These are phyloP conservation scores for Kazachstania psychrophila DNA, from an alignment of 805 yeast species.

Conservation along the genomic window DNA sequence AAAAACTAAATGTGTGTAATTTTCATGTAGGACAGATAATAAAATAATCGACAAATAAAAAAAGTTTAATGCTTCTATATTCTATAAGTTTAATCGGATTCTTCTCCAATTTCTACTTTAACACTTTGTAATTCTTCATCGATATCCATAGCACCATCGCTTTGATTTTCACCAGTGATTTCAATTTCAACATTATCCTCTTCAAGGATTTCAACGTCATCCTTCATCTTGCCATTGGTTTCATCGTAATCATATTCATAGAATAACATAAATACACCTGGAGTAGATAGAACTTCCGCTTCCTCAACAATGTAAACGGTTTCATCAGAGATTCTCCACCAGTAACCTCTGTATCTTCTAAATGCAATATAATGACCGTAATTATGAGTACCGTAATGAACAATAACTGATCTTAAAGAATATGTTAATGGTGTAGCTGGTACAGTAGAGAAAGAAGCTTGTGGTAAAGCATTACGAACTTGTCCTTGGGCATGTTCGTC, in stretches of 20 bases:
- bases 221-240: conserved; percentile 24
- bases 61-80: no score
- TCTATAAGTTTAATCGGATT: no score
- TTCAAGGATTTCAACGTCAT: conserved; percentile 16
- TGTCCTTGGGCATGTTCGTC: conserved; percentile 3
- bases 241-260: conserved; percentile 52
- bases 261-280: conserved; percentile 88
- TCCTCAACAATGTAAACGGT: conserved; percentile 73
- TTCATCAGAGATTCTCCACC: conserved; percentile 97
- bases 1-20: no score
- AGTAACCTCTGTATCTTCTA: conserved; percentile 68
- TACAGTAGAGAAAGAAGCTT: conserved; percentile 6
- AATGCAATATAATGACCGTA: conserved; percentile 95
- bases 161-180: not conserved
- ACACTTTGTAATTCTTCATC: no score
- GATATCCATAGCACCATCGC: no score
- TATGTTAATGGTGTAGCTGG: conserved; percentile 46
- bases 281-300: conserved; percentile 67
- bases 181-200: conserved; percentile 10
- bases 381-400: conserved; percentile 92
- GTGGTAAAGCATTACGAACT: conserved; percentile 7
- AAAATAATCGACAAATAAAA: no score
- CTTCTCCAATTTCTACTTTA: no score
- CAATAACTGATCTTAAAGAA: conserved; percentile 72
- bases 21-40: no score